Evolutionary conservation across 1,284 basidiomycete genomes (phyloP), one percentile per base, ranked within the genome.

Genomic region (Cryptococcus sp.): DNA sequence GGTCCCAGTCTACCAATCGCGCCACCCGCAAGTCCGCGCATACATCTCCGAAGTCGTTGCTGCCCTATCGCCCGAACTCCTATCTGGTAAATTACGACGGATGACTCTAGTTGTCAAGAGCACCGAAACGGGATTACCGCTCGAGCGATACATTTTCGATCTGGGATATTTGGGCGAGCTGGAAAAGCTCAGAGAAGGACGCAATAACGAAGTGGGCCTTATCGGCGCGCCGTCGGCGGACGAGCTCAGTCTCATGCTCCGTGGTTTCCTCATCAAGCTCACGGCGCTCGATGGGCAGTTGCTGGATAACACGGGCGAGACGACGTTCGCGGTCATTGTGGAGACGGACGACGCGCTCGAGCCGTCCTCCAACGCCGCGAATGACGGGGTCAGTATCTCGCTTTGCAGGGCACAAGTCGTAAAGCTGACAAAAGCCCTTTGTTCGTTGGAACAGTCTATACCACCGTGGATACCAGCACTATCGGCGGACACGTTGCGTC

Each of bases 1-100:
- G 54, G 88, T 88, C 0, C 88, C 91, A 0, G 91, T 95, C 20
- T 96, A 88, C 72, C 91, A 96, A 78, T 92, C 90, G 4, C 88
- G 92, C 5, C 91, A 94, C 71, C 92, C 93, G 0, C 85, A 85
- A 27, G 81, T 98, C 50, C 89, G 90, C 67, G 86, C 89, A 47
- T 98, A 97, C 76, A 88, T 98, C 51, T 85, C 88, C 10, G 87
- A 88, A 13, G 88, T 90, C 0, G 82, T 92, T 53, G 86, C 86
- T 60, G 87, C 89, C 16, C 76, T 93, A 7, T 81, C 82, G 6
- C 87, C 89, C 57, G 92, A 96, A 73, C 81, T 97, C 25, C 59
- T 66, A 39, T 39, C 35, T 20, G 73, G 73, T 3, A 66, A 59
- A 25, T 49, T 73, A 15, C 57, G 62, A 41, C 47, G 74, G 17